Base-by-base conservation (phyloP, 73 alveolate species). In the Blepharisma stoltei region DNA sequence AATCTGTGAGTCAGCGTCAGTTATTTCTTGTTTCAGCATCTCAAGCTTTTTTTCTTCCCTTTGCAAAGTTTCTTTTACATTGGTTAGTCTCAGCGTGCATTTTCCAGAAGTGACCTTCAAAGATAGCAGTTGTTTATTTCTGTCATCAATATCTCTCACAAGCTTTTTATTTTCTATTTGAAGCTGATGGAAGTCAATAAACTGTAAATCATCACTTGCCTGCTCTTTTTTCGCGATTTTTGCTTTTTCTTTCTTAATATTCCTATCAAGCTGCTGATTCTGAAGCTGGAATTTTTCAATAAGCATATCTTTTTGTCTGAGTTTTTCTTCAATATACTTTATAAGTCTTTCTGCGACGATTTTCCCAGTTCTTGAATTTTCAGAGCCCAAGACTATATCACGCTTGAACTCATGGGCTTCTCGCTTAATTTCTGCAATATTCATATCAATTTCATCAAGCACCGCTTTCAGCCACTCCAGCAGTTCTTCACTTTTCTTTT, bases 81-180 rank as follows among this genome's bases (percentile, higher is more conserved):
- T 71, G 78, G 90, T 92, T 37, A 89, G 89, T 21, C 86, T 89
- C 78, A 89, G 88, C 0, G 90, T 91, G 5, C 88, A 86, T 71
- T 92, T 95, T 21, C 99, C 98, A 45, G 97, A 83, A 20, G 97
- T 90, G 78, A 95, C 88, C 76, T 95, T 95, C 48, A 95, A 69
- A 48, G 87, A 82, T 21, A 95, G 87, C 52, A 95, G 81, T 54
- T 93, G 87, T 79, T 93, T 93, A 86, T 95, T 95, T 71, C 94
- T 91, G 60, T 95, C 99, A 80, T 92, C 98, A 68, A 92, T 92
- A 78, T 90, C 97, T 80, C 91, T 92, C 7, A 94, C 97, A 81
- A 93, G 94, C 90, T 95, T 95, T 78, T 95, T 95, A 81, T 93
- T 95, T 75, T 93, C 99, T n/a, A 95, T 95, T 86, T 95, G 89